Base-by-base conservation (phyloP, 2,329 filamentous ascomycete genomes). In the Xylaria multiplex region DNA sequence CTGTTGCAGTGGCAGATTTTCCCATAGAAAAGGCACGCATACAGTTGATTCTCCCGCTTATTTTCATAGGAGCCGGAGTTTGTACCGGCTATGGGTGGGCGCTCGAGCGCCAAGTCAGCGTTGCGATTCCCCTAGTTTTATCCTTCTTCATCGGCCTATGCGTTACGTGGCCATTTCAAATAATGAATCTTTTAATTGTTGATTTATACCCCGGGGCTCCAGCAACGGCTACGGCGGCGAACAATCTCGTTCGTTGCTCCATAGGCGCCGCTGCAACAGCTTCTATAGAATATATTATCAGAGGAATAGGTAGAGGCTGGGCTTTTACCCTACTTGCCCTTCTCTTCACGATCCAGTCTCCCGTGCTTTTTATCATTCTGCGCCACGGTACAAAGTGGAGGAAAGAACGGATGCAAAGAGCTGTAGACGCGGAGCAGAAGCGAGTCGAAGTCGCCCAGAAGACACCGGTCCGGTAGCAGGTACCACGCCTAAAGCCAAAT, bases 201-300 rank as follows among this genome's bases (percentile, higher is more conserved):
- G 89, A 91, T 68, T 77, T 91, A 1, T 87, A 88, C 67, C 87
- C 88, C 0, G 78, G 85, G 27, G 83, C 85, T 1, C 87, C 88
- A 0, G 87, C 87, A 0, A 90, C 88, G 0, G 86, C 86, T 0
- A 88, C 88, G 1, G 88, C 88, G 0, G 86, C 88, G 0, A 89
- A 88, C 68, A 91, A 91, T 67, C 77, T 91, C 3, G 82, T 86
- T 4, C 79, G 88, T n/a, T 91, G 88, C 73, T 76, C 88, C 19
- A 77, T 88, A 48, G 88, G 87, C 27, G 89, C 89, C 0, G 83
- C 79, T 1, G 84, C 84, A 2, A 88, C 87, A 24, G 86, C 86
- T 0, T 80, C 88, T 8, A 86, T 91, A 45, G 83, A 88, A 58
- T 79, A 82, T 58, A 86, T 91, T 81, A 83, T 90, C 32, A 68